Evolutionary conservation across 352 stramenopile species (phyloP).

Genomic region (Globisporangium nunn): DNA sequence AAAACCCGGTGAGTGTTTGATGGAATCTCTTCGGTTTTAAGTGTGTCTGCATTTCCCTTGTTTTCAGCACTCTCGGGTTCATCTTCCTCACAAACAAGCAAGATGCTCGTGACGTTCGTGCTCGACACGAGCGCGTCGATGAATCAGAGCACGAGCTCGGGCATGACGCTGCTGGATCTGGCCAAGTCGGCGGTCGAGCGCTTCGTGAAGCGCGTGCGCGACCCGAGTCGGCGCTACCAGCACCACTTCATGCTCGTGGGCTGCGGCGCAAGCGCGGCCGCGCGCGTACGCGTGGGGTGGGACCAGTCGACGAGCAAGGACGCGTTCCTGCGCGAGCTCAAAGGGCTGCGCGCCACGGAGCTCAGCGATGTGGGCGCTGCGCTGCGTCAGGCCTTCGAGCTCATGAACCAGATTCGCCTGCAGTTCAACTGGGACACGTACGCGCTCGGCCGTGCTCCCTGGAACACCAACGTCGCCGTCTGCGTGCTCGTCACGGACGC

Average conservation of each 20-base stretch:
- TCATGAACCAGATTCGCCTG: constrained; percentile 87
- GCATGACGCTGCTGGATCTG: constrained; percentile 86
- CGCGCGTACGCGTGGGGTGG: constrained; percentile 78
- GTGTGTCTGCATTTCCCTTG: neutral
- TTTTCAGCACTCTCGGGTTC: neutral
- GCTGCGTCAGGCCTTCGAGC: constrained; percentile 74
- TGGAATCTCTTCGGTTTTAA: too few relatives aligned
- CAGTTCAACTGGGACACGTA: constrained; percentile 89
- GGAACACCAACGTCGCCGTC: constrained; percentile 81
- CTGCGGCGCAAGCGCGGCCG: constrained; percentile 44
- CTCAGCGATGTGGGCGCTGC: constrained; percentile 70
- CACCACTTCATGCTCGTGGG: constrained; percentile 87
- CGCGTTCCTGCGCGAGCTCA: constrained; percentile 71
- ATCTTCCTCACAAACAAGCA: neutral
- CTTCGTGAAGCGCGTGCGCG: constrained; percentile 83
- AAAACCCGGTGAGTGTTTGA: too few relatives aligned
- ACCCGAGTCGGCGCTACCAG: constrained; percentile 76
- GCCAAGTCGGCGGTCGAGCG: constrained; percentile 85
- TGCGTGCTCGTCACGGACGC: constrained; percentile 80
- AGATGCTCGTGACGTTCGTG: constrained; percentile 87
- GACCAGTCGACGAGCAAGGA: constrained; percentile 85
- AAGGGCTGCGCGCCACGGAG: constrained; percentile 75
- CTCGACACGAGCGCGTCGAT: constrained; percentile 88
- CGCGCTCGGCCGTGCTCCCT: constrained; percentile 60
- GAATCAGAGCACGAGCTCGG: constrained; percentile 84